Conservation (phyloP, 2,329 filamentous ascomycete species). For the Chaetomiaceae sp. region DNA sequence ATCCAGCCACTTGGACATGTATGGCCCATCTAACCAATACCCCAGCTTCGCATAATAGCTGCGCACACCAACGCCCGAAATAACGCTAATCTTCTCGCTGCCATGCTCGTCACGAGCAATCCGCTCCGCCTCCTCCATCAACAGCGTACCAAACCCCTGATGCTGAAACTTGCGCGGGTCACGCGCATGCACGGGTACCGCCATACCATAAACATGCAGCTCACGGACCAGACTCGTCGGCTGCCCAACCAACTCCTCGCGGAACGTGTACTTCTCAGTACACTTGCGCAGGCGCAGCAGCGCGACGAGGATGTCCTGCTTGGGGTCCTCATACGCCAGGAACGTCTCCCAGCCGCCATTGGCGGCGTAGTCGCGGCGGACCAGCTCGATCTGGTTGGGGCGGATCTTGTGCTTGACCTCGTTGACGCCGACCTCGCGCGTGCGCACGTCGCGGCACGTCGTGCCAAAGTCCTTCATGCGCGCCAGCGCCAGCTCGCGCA, state of each 20-base stretch:
- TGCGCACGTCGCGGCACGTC: slow-evolving; percentile 91
- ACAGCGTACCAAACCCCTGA: slow-evolving; percentile 88
- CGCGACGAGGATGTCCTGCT: slow-evolving; percentile 95
- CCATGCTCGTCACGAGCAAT: slow-evolving; percentile 94
- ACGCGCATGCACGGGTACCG: slow-evolving; percentile 92
- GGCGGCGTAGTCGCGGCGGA: slow-evolving; percentile 87
- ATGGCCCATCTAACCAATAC: slow-evolving; percentile 89
- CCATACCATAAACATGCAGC: slow-evolving; percentile 93
- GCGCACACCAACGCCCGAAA: slow-evolving; percentile 93
- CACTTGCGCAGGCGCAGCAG: slow-evolving; percentile 87
- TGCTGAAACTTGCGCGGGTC: slow-evolving; percentile 98
- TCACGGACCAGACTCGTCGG: slow-evolving; percentile 90
- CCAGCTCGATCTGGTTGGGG: slow-evolving; percentile 91
- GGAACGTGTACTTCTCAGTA: slow-evolving; percentile 84
- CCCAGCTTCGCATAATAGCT: slow-evolving; percentile 93
- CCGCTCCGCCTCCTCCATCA: slow-evolving; percentile 97
- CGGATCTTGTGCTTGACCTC: slow-evolving; percentile 99
- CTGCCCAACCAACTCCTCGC: slow-evolving; percentile 78
- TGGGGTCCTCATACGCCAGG: slow-evolving; percentile 94
- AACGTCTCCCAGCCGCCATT: slow-evolving; percentile 99
- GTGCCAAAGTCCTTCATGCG: slow-evolving; percentile 99
- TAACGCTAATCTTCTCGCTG: slow-evolving; percentile 90
- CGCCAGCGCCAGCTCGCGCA: slow-evolving; percentile 88
- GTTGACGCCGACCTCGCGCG: slow-evolving; percentile 94
- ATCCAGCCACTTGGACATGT: slow-evolving; percentile 65